Evolutionary conservation across 2,329 filamentous ascomycete species (phyloP), one percentile per base, ranked within the genome.

Genomic region (Leptographium galeiforme): DNA sequence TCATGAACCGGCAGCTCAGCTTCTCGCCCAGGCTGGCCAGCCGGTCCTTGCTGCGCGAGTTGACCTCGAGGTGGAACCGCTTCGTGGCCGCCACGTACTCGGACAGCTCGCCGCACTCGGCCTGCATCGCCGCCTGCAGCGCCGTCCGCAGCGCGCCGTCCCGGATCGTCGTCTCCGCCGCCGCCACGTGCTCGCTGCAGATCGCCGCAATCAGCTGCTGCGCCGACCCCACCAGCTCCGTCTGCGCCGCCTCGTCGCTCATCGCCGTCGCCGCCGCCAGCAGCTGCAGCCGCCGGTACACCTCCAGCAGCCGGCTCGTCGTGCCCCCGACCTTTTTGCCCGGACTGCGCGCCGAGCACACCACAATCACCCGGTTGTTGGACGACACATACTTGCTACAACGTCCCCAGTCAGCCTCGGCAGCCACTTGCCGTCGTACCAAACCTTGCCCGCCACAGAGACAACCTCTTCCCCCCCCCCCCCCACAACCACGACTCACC

Each of bases 1-100:
- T 79, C 85, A 98, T 90, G 67, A 93, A 93, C 36, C 84, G 79
- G 68, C 91, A 97, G 69, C 89, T 94, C 60, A 98, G 74, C 72
- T 95, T 97, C 76, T 98, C 93, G 53, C 93, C 93, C 61, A 93
- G 89, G 66, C 89, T 94, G 57, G 97, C 84, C 57, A 98, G 88
- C 61, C 91, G 85, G 64, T 93, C 87, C 66, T 89, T 87, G 55
- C 84, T 84, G 61, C 85, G 78, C 7, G 84, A 79, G 65, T 87
- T 88, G 63, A 90, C 85, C 66, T 90, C 86, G 44, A 85, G 71
- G 63, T 83, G 80, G 68, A 83, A 85, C 58, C 80, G 73, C 66
- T 79, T 80, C 11, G 79, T 77, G 1, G 79, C 81, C 36, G 75
- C 69, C 54, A 82, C 75, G 62, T 84, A 93, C 69, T 89, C 89